Percentiles rank a stretch among this genome's conserved stretches.
phyloP scores from a whole-genome alignment of 2,329 filamentous ascomycete species.

The Pseudogymnoascus sp. region DNA sequence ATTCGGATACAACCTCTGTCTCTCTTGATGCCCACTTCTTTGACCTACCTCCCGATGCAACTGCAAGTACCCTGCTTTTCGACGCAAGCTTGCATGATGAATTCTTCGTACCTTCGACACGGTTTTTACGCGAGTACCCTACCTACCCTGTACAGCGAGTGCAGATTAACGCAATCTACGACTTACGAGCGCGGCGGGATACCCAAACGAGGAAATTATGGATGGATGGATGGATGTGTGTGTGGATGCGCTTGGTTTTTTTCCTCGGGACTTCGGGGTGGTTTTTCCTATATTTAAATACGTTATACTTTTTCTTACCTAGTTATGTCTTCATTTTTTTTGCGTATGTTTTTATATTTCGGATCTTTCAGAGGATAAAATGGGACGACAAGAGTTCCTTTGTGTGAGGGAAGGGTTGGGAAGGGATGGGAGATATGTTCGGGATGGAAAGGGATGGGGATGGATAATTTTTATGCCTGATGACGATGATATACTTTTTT shows the following conservation, averaged over 20 bases:
- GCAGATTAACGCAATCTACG: neutral
- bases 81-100: neutral
- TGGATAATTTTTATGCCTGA: neutral
- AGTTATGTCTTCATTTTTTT: neutral
- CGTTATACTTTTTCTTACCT: neutral
- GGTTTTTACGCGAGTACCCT: no score
- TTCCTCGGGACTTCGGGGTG: no score
- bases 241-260: no score
- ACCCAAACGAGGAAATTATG: no score
- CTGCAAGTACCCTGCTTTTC: neutral
- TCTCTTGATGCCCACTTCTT: neutral
- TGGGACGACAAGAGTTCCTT: neutral
- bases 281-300: neutral
- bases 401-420: neutral
- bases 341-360: neutral
- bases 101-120: no score
- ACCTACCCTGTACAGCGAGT: no score
- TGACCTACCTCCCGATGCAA: neutral
- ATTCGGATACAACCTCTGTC: neutral
- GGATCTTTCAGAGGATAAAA: neutral
- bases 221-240: neutral
- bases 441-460: neutral
- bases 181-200: neutral
- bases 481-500: neutral
- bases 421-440: no score